Percentiles rank a stretch among this genome's conserved stretches.
Conservation (phyloP, 2,329 filamentous ascomycete genomes). For the Hypocrella siamensis region DNA sequence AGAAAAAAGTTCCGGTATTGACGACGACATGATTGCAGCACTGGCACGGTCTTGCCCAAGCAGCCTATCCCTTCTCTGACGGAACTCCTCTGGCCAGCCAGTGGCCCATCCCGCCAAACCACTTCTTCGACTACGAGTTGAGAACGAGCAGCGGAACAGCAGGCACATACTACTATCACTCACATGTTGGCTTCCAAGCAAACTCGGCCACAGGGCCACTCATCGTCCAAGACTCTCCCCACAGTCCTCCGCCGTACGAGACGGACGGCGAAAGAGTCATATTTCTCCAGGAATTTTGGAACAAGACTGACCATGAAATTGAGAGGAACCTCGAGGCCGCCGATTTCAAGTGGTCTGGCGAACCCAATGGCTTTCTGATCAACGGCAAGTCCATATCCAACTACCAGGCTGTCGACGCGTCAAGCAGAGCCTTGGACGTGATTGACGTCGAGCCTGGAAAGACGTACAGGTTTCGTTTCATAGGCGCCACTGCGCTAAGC, state of each 20-base stretch:
- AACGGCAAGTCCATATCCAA: constrained; percentile 2
- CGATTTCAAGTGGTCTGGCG: constrained; percentile 2
- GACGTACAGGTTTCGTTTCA: constrained; percentile 1
- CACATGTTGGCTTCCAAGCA: constrained; percentile 46
- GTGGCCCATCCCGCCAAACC: constrained; percentile 46
- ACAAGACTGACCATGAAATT: constrained; percentile 1
- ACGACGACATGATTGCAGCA: too few relatives aligned
- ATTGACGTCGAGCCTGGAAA: constrained; percentile 1
- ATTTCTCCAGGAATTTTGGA: constrained; percentile 2
- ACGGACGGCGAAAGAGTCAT: constrained; percentile 1
- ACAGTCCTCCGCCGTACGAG: neutral
- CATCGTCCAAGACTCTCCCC: neutral
- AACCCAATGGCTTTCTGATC: constrained; percentile 2
- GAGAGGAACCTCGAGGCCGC: neutral
- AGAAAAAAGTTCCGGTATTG: neutral
- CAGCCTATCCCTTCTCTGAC: constrained; percentile 45
- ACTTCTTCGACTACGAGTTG: constrained; percentile 55
- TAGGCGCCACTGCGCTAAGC: neutral
- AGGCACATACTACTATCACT: constrained; percentile 55
- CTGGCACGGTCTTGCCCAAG: constrained; percentile 49
- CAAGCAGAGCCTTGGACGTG: neutral
- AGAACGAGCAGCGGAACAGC: constrained; percentile 33
- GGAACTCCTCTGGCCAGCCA: constrained; percentile 44
- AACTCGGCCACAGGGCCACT: constrained; percentile 1
- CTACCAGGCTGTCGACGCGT: neutral